phyloP scores from a whole-genome alignment of 345 rosid species.

The Camelina neglecta region DNA sequence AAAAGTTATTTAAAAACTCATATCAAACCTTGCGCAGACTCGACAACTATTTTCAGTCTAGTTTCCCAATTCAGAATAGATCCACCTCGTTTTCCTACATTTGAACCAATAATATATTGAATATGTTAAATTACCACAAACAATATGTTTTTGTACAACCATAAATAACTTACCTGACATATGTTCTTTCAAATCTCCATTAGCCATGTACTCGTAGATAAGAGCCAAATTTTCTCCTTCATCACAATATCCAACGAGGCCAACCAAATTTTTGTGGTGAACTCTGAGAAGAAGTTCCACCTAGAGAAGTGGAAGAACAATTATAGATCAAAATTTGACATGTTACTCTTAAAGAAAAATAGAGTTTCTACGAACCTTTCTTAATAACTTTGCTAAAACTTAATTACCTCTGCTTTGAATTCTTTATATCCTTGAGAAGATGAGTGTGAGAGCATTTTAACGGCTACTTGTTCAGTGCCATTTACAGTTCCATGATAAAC shows the following conservation, averaged over 20 bases:
- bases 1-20: neutral
- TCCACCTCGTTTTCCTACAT: constrained; percentile 38
- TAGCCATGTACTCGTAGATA: constrained; percentile 57
- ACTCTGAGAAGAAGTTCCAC: constrained; percentile 52
- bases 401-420: constrained; percentile 54
- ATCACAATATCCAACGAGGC: constrained; percentile 51
- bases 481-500: constrained; percentile 51
- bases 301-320: constrained; percentile 32
- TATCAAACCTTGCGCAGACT: constrained; percentile 56
- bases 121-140: neutral
- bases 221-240: constrained; percentile 51
- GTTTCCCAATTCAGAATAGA: constrained; percentile 49
- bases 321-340: neutral
- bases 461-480: constrained; percentile 48
- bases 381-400: neutral
- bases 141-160: neutral
- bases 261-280: constrained; percentile 52
- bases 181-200: constrained; percentile 40
- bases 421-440: constrained; percentile 57
- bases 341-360: neutral
- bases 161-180: constrained; percentile 34
- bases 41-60: constrained; percentile 53
- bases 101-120: constrained; percentile 1
- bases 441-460: constrained; percentile 53
- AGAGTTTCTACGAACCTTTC: neutral